Base-by-base conservation (phyloP, 371 early-diverging fungal genomes). In the Smittium culicis region DNA sequence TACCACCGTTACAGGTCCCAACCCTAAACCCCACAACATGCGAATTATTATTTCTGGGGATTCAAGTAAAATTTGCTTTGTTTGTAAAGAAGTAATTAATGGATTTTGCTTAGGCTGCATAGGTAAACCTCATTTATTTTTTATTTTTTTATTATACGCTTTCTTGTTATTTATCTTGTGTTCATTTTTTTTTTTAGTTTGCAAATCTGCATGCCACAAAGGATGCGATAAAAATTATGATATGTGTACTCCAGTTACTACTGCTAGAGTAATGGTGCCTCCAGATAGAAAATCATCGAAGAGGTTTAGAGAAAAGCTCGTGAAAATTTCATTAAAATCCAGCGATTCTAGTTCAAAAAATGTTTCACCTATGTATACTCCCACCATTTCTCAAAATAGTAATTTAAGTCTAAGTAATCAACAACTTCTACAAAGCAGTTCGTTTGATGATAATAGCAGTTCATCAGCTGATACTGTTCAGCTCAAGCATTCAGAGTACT, bases 201-300 rank as follows among this genome's bases (percentile, higher is more conserved):
- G 63, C 63, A 63, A 63, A 33, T 32, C n/a, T 24, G 25, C 63
- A 24, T 31, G n/a, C 11, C 63, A 63, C 32, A n/a, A 63, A 32
- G 11, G n/a, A n/a, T 63, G 63, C 33, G 35, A 63, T 14, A 17
- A 14, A 31, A 63, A 63, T 14, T 30, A 17, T 2, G n/a, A 14
- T 2, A 25, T 8, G n/a, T 63, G 63, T 35, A 33, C 31, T n/a
- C 33, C 63, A 5, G 11, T 32, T 5, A 32, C 31, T 2, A 32
- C n/a, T 2, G 24, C 34, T 11, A n/a, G 31, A 33, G 34, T 33
- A 5, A 24, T 63, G n/a, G n/a, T 33, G 8, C 63, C 63, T 30
- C 63, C 63, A 30, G 11, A n/a, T n/a, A 63, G 63, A 63, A 63
- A 32, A 63, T 63, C 63, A 32, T 63, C 63, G 11, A 63, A 63